A percentile compares a stretch with the other conserved stretches of the same genome.
phyloP scores from a whole-genome alignment of 2,329 filamentous ascomycete species.

The Fusarium azukiicola region DNA sequence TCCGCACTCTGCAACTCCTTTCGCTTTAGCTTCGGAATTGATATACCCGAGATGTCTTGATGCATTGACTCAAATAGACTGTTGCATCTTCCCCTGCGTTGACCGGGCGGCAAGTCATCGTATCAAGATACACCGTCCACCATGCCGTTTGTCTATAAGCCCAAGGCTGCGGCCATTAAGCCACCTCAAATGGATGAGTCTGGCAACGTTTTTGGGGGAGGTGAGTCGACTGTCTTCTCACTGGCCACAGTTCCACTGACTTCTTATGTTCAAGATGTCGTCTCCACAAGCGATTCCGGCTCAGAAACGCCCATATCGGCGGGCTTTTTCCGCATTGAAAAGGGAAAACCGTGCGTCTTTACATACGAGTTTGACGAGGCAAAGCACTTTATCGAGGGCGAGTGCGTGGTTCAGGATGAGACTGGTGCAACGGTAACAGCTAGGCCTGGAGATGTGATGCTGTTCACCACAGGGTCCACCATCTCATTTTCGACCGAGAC shows the following conservation, averaged over 20 bases:
- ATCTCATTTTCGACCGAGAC: conserved; percentile 26
- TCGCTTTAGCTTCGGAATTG: neutral
- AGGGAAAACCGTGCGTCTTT: conserved; percentile 15
- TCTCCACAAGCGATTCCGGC: conserved; percentile 24
- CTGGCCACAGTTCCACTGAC: too few species aligned
- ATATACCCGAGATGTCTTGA: accelerated
- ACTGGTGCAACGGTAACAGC: conserved; percentile 16
- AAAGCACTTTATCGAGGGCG: conserved; percentile 21
- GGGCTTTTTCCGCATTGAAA: conserved; percentile 34
- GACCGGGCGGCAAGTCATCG: neutral
- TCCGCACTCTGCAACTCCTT: conserved; percentile 1
- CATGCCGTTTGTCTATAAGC: conserved; percentile 27
- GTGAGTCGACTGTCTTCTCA: neutral
- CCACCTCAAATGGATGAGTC: conserved; percentile 9
- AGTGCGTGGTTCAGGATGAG: conserved; percentile 22
- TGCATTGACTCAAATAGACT: neutral
- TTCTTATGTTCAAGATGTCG: conserved; percentile 6
- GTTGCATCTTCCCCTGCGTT: neutral
- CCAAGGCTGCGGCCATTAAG: conserved; percentile 14
- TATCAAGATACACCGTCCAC: too few species aligned
- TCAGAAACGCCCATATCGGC: conserved; percentile 21
- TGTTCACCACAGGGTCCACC: conserved; percentile 24
- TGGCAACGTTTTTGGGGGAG: conserved; percentile 12
- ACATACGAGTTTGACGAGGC: conserved; percentile 32
- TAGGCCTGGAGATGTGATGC: conserved; percentile 24